phyloP scores from a whole-genome alignment of 306 rosid genomes.

The Ormosia semicastrata region DNA sequence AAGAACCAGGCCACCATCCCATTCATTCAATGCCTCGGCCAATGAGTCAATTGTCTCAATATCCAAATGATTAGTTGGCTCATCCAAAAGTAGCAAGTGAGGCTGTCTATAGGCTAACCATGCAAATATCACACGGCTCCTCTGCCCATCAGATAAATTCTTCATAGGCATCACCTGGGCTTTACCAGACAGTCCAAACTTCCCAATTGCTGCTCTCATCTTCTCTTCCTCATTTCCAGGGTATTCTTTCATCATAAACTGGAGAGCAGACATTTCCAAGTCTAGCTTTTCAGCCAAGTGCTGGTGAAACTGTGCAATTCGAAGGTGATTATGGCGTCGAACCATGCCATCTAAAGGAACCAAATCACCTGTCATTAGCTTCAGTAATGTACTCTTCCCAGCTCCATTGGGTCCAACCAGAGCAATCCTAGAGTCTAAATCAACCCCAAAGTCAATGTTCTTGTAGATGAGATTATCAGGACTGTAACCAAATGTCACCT shows the following conservation, averaged over 20 bases:
- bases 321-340: conserved; percentile 95
- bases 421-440: conserved; percentile 89
- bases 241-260: conserved; percentile 80
- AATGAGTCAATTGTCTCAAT: conserved; percentile 92
- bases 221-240: conserved; percentile 96
- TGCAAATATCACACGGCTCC: conserved; percentile 92
- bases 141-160: conserved; percentile 94
- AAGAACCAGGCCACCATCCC: conserved; percentile 99
- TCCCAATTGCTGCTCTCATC: conserved; percentile 95
- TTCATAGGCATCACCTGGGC: conserved; percentile 98
- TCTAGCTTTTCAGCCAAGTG: conserved; percentile 94
- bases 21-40: conserved; percentile 96
- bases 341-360: conserved; percentile 93
- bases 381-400: conserved; percentile 94
- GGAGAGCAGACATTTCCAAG: conserved; percentile 81
- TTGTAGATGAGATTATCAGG: conserved; percentile 88
- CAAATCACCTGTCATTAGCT: conserved; percentile 96
- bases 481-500: conserved; percentile 89
- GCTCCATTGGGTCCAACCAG: conserved; percentile 99
- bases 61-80: conserved; percentile 97
- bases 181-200: conserved; percentile 89
- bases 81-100: conserved; percentile 83
- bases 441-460: conserved; percentile 92
- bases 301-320: conserved; percentile 95
- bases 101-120: conserved; percentile 98